Evolutionary conservation across 1,139 yeast species (phyloP), one percentile per base, ranked within the genome.

Genomic region (Blastobotrys apis): DNA sequence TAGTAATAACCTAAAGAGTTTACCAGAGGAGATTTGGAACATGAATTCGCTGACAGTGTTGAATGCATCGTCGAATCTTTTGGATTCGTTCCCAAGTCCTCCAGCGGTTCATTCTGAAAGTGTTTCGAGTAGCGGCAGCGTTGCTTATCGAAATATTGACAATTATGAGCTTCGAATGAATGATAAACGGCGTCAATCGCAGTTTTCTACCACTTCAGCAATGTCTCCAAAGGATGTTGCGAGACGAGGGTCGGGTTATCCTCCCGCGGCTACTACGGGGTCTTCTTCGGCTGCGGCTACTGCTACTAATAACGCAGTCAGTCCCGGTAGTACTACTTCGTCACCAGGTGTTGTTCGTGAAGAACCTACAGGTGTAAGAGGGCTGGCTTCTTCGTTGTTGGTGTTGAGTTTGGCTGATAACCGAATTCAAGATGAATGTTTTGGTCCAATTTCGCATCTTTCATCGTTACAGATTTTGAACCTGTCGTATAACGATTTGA

Each of bases 61-160:
- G 53, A 92, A 94, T 63, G 73, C 85, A 2, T 81, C 96, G 0
- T 86, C 96, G 0, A 92, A 94, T 58, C 72, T 84, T 51, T 70
- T 92, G 35, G 78, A 76, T 15, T 60, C 74, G 1, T 80, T 85
- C 54, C 94, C 92, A 1, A 75, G 77, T 48, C n/a, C n/a, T n/a
- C 63, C 62, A 5, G 48, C 48, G 16, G 40, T 42, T 27, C 58
- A 54, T 34, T 45, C 44, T 31, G 44, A 50, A n/a, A 49, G 57
- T 37, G 49, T 55, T 10, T 43, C 51, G 10, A 33, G 47, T 5
- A 38, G 37, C 10, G 39, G 34, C 19, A 37, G 29, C 6, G 36
- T 32, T 8, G 22, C 34, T 1, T 29, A 35, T 15, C 30, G 39
- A 6, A 29, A 49, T 37, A 36, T 54, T 8, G 53, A 43, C 17